Evolutionary conservation across 805 yeast species (phyloP).

Genomic region (Diddensiella santjacobensis): DNA sequence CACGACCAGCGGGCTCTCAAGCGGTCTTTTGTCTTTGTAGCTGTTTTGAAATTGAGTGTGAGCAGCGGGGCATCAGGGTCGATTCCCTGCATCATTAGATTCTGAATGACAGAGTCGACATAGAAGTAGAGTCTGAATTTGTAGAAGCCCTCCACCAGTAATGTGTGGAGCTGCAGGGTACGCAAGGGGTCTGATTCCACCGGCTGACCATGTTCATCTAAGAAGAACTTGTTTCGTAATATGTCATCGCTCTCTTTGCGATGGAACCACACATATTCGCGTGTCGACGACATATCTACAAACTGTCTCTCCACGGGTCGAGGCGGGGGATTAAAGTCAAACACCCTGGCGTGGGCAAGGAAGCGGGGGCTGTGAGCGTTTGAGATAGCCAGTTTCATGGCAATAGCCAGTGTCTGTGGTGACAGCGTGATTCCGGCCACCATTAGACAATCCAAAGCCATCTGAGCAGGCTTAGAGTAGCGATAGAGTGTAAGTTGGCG

Average conservation of each 20-base stretch:
- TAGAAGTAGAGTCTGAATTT: conserved; percentile 12
- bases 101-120: conserved; percentile 15
- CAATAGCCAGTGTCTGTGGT: conserved; percentile 16
- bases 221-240: conserved; percentile 3
- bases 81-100: conserved; percentile 6
- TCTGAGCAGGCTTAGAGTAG: conserved; percentile 25
- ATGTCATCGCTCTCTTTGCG: background rate
- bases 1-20: conserved; percentile 23
- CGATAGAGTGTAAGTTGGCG: conserved; percentile 23
- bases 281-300: conserved; percentile 1
- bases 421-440: conserved; percentile 21
- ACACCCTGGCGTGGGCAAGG: conserved; percentile 11
- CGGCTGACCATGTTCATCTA: background rate
- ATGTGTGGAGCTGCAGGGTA: conserved; percentile 7
- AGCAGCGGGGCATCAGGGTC: conserved; percentile 16
- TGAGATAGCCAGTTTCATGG: conserved; percentile 15
- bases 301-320: background rate
- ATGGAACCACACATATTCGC: background rate
- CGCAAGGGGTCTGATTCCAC: background rate
- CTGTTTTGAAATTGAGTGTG: conserved; percentile 23
- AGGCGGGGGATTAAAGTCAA: conserved; percentile 4
- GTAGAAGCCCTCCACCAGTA: conserved; percentile 18
- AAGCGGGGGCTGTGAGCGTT: conserved; percentile 12
- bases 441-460: conserved; percentile 27
- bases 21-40: conserved; percentile 20